A percentile compares a stretch with the other conserved stretches of the same genome.
phyloP scores from a whole-genome alignment of 345 rosid genomes.

The Aegle marmelos region DNA sequence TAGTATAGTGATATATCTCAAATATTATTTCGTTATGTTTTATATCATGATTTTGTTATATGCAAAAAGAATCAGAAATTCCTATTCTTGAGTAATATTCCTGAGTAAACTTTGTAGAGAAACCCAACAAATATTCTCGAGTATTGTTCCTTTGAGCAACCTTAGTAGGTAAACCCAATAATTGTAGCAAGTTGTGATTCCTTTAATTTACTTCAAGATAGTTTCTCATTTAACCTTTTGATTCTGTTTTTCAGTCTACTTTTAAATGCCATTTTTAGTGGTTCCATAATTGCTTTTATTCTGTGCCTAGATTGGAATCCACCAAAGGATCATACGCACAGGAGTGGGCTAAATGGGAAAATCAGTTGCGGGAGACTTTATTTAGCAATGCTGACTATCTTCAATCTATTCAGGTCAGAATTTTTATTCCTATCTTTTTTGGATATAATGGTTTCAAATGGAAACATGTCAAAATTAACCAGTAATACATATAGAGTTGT shows the following conservation, averaged over 20 bases:
- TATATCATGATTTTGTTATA: not conserved
- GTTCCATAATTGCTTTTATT: constrained; percentile 10
- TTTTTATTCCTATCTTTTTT: not conserved
- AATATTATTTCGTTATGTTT: not conserved
- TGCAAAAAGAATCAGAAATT: not conserved
- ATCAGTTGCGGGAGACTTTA: constrained; percentile 51
- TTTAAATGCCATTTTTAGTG: not conserved
- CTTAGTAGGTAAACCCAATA: not conserved
- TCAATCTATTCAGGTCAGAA: constrained; percentile 65
- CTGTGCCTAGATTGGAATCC: constrained; percentile 61
- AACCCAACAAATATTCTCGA: not conserved
- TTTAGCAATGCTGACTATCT: constrained; percentile 55
- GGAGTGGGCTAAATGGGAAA: constrained; percentile 94
- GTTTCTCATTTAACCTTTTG: not conserved
- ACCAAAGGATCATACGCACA: constrained; percentile 71
- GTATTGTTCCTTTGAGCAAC: not conserved
- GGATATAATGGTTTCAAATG: not conserved
- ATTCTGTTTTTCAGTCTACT: not conserved
- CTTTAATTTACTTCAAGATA: not conserved
- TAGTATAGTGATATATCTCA: not conserved
- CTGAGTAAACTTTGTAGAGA: not conserved
- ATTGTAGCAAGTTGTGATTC: not conserved
- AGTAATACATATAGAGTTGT: not conserved
- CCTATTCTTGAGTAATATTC: not conserved
- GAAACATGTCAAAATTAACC: not conserved